Percentiles rank a stretch among this genome's conserved stretches.
Evolutionary conservation across 139 green algal genomes (phyloP).

Genomic region (Volvox reticuliferus): DNA sequence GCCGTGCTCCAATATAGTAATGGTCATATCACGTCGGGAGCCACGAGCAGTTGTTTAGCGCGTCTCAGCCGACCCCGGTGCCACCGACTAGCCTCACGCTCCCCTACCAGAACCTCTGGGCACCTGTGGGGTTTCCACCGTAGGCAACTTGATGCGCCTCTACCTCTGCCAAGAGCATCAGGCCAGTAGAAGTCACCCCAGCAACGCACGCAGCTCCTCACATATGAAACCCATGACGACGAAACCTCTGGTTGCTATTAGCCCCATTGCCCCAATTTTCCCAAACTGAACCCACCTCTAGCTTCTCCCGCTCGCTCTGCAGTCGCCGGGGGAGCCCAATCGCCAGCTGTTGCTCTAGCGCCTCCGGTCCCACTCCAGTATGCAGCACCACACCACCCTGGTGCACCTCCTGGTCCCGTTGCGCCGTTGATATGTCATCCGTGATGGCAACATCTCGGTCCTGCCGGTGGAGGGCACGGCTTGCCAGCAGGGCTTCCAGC

Average conservation of each 20-base stretch:
- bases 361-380: background rate
- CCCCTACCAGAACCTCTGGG: background rate
- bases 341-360: background rate
- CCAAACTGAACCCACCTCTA: background rate
- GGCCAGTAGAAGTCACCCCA: too few species aligned
- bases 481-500: slow-evolving; percentile 48
- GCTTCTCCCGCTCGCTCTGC: slow-evolving; percentile 36
- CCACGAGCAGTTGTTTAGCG: too few species aligned
- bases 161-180: background rate
- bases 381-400: background rate
- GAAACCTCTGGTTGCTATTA: too few species aligned
- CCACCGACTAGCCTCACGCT: too few species aligned
- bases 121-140: background rate
- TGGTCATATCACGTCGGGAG: too few species aligned
- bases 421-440: background rate
- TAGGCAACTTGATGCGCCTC: background rate
- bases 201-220: background rate
- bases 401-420: background rate
- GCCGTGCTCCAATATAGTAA: too few species aligned
- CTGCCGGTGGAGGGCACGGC: too few species aligned
- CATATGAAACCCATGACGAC: background rate
- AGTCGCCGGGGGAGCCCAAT: slow-evolving; percentile 11
- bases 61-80: too few species aligned
- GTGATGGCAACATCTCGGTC: too few species aligned
- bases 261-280: too few species aligned